phyloP scores from a whole-genome alignment of 1,284 basidiomycete genomes.

The Papiliotrema flavescens region DNA sequence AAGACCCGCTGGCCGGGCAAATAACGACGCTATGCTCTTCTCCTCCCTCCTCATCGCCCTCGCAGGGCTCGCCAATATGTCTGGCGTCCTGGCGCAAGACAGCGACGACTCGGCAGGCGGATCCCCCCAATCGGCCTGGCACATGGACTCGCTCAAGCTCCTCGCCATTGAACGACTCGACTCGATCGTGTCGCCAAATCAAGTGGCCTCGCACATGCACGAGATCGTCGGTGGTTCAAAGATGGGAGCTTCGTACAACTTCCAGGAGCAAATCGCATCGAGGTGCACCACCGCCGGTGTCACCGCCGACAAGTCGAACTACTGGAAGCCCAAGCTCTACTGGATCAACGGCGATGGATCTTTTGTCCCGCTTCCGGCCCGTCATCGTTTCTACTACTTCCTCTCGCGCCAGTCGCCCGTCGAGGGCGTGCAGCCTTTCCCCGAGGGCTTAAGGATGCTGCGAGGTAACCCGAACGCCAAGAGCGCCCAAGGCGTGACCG shows the following conservation, averaged over 20 bases:
- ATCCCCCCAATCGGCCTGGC: constrained; percentile 1
- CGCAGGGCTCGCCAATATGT: not conserved
- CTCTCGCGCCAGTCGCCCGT: constrained; percentile 18
- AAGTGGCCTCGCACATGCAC: constrained; percentile 4
- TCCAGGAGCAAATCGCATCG: constrained; percentile 15
- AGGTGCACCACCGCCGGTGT: constrained; percentile 23
- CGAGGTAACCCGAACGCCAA: constrained; percentile 32
- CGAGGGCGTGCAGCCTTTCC: constrained; percentile 26
- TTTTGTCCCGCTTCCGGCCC: not conserved
- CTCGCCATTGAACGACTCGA: constrained; percentile 9
- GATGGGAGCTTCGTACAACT: constrained; percentile 35
- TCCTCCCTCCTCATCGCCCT: constrained; percentile 1
- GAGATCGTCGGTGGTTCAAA: constrained; percentile 22
- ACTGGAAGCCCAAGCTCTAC: constrained; percentile 28
- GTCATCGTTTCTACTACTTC: constrained; percentile 29
- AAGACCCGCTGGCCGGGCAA: not conserved
- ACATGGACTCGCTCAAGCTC: constrained; percentile 5
- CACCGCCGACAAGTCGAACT: constrained; percentile 35
- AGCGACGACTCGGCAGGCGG: too few relatives aligned
- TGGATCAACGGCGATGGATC: constrained; percentile 2
- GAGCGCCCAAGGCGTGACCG: constrained; percentile 15
- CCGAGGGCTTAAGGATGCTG: constrained; percentile 34
- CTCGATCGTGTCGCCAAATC: constrained; percentile 7
- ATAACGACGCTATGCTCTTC: not conserved
- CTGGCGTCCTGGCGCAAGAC: not conserved